Evolutionary conservation across 1,284 basidiomycete genomes (phyloP), one percentile per base, ranked within the genome.

Genomic region (Cystobasidium slooffiae): DNA sequence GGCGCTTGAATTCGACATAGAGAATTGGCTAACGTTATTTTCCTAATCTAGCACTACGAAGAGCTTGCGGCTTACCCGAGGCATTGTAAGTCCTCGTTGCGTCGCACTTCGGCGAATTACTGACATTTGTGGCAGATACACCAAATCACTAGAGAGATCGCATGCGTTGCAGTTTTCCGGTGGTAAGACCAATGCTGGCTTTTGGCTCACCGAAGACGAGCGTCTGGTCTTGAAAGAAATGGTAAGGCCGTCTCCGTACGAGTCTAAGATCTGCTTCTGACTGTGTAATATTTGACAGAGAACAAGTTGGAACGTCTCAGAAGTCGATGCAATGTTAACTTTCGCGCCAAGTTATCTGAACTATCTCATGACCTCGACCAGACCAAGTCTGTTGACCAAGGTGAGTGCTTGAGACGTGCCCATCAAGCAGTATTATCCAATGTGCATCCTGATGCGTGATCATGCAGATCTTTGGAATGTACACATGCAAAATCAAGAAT

Each of bases 401-500:
- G 68, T 70, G 20, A 41, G 68, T 14, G 7, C 1, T 16, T 18
- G 14, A n/a, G 1, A 41, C 31, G 31, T 31, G 31, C 31, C 14
- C 56, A 31, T 18, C 53, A 12, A 31, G 24, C 31, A 31, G 31
- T 31, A 31, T 31, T 31, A 31, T 31, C 31, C 31, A 31, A 31
- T 5, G 31, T 31, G 31, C 31, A 31, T 31, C 31, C 31, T 31
- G 31, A 31, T 31, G 31, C 2, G 31, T 5, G 20, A 22, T 18
- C 53, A 14, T 22, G 20, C 55, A 70, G 68, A 47, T 70, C 14
- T 62, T 70, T 31, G 68, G 56, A 20, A 61, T 70, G 46, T 70
- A 61, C 24, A 70, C 68, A 16, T 61, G 55, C 68, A 70, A 70
- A 41, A 62, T 70, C 56, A 70, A 70, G 31, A 41, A 61, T 41